Conservation (phyloP, 306 rosid genomes). For the Acacia acuminata region DNA sequence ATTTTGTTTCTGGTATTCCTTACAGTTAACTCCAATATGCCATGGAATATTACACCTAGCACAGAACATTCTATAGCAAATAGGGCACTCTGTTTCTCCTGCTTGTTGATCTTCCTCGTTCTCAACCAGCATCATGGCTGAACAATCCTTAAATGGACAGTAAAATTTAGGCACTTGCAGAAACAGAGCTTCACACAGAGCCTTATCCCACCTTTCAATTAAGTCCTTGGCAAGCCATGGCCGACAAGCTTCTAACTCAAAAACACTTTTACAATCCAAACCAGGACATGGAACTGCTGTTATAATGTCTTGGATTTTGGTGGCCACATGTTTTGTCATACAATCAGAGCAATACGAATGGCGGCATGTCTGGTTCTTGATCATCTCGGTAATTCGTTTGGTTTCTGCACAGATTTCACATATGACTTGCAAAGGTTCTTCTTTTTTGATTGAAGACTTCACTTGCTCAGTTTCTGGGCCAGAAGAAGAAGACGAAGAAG, state of each 20-base stretch:
- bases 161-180: constrained; percentile 29
- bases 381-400: constrained; percentile 34
- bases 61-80: constrained; percentile 19
- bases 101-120: neutral
- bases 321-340: constrained; percentile 48
- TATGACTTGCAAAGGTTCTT: constrained; percentile 1
- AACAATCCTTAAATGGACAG: constrained; percentile 67
- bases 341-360: constrained; percentile 63
- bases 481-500: no score
- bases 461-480: no score
- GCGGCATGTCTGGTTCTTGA: constrained; percentile 34
- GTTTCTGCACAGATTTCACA: constrained; percentile 59
- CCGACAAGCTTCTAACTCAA: constrained; percentile 49
- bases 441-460: no score
- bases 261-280: constrained; percentile 38
- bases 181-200: constrained; percentile 42
- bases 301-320: constrained; percentile 49
- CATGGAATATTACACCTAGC: constrained; percentile 26
- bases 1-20: neutral
- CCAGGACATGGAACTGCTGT: constrained; percentile 52
- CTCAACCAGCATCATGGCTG: constrained; percentile 42
- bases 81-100: neutral
- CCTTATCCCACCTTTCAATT: constrained; percentile 48
- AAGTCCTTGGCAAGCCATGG: constrained; percentile 42
- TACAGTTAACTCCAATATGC: constrained; percentile 20